Percentiles rank a stretch among this genome's conserved stretches.
Conservation (phyloP, 2,329 filamentous ascomycete species). For the Apiospora sp. region DNA sequence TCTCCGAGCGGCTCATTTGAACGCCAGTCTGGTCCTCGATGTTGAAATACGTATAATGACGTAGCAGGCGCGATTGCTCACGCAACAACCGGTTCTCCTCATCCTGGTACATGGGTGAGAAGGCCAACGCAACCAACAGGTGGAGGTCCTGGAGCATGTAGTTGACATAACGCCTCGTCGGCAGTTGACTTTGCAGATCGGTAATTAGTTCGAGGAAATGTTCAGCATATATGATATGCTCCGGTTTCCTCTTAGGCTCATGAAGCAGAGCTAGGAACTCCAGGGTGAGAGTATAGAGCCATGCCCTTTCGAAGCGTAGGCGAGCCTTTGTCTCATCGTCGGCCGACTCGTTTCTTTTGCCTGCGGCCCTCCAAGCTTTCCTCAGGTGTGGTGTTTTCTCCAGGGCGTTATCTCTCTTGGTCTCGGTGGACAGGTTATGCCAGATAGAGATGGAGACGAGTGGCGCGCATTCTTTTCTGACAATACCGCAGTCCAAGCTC, state of each 20-base stretch:
- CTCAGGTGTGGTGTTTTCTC: constrained; percentile 76
- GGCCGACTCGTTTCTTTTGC: constrained; percentile 85
- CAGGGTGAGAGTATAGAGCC: constrained; percentile 86
- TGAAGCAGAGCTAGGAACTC: constrained; percentile 84
- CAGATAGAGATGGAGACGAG: constrained; percentile 94
- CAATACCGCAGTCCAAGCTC: constrained; percentile 85
- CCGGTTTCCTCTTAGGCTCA: constrained; percentile 57
- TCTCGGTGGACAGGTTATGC: constrained; percentile 88
- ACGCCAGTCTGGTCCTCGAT: constrained; percentile 90
- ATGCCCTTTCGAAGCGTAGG: constrained; percentile 89
- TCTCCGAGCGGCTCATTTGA: constrained; percentile 75
- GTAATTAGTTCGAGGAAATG: constrained; percentile 91
- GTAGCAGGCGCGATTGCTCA: constrained; percentile 81
- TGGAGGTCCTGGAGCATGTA: constrained; percentile 87
- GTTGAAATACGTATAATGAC: constrained; percentile 87
- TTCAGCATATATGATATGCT: constrained; percentile 84
- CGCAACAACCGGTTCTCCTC: constrained; percentile 79
- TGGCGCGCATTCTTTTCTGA: constrained; percentile 95
- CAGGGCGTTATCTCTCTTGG: constrained; percentile 75
- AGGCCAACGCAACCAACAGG: constrained; percentile 75
- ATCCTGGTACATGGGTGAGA: constrained; percentile 81
- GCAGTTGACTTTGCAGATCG: constrained; percentile 91
- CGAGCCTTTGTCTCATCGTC: constrained; percentile 81
- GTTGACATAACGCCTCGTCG: constrained; percentile 93
- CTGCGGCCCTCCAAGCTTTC: constrained; percentile 90